These are phyloP conservation scores for Borovskyia barvae DNA, from an alignment of 208 protist species.

Conservation along the genomic window DNA sequence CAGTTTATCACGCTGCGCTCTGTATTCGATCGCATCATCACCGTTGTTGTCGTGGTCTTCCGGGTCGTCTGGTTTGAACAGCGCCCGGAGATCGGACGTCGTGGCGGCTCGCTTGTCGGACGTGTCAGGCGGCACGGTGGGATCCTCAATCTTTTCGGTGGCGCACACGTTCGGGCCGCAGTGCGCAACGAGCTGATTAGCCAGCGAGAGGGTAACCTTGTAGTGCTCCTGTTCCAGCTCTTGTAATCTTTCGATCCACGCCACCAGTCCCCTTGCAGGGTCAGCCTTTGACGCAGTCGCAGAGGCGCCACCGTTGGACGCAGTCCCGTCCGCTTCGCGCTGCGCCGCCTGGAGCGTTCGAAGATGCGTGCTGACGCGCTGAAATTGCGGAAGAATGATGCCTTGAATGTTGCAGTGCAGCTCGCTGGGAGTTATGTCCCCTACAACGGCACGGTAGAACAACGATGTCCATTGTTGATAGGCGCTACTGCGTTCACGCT, in stretches of 20 bases:
- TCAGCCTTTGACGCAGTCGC: neutral
- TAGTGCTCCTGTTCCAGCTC: conserved; percentile 60
- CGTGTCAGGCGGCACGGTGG: too few relatives aligned
- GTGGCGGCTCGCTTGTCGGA: too few relatives aligned
- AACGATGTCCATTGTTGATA: conserved; percentile 61
- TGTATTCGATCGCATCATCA: neutral
- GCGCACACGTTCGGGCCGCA: conserved; percentile 4
- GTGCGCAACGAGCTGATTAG: conserved; percentile 15
- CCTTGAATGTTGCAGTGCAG: conserved; percentile 39
- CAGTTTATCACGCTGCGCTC: conserved; percentile 1
- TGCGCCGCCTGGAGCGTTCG: conserved; percentile 35
- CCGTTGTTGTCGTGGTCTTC: conserved; percentile 3
- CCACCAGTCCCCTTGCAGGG: conserved; percentile 1
- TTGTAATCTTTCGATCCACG: conserved; percentile 62
- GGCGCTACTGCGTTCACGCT: conserved; percentile 57
- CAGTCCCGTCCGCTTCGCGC: neutral
- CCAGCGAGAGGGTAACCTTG: conserved; percentile 32
- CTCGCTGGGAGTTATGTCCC: conserved; percentile 34
- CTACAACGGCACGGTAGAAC: conserved; percentile 46
- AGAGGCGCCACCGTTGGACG: neutral
- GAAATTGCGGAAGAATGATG: conserved; percentile 53
- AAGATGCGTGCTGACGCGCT: conserved; percentile 47
- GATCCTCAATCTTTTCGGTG: too few relatives aligned
- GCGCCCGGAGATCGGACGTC: too few relatives aligned
- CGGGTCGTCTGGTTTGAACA: conserved; percentile 18